Evolutionary conservation across 208 protist species (phyloP).

Genomic region (Blechomonas ayalai): DNA sequence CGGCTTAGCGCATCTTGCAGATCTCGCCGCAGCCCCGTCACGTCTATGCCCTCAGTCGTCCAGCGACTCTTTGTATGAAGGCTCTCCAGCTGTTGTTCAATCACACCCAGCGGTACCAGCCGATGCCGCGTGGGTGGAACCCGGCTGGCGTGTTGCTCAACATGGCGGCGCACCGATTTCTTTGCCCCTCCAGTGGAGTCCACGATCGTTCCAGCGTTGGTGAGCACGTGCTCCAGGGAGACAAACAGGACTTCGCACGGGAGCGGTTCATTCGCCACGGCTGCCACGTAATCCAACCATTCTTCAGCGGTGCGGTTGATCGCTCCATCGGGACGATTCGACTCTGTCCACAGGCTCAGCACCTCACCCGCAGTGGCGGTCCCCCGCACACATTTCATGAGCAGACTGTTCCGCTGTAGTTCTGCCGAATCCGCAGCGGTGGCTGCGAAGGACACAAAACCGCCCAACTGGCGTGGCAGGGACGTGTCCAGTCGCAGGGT

Average conservation of each 20-base stretch:
- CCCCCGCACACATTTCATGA: constrained; percentile 53
- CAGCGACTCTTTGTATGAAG: constrained; percentile 30
- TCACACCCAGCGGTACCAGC: constrained; percentile 44
- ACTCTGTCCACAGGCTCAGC: constrained; percentile 71
- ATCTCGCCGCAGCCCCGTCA: constrained; percentile 50
- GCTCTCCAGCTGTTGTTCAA: constrained; percentile 60
- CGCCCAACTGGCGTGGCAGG: constrained; percentile 29
- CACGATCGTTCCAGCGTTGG: not conserved
- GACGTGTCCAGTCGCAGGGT: constrained; percentile 59
- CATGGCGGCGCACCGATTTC: too few species aligned
- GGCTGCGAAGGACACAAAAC: constrained; percentile 24
- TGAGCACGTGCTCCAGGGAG: constrained; percentile 45
- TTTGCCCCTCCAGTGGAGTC: too few species aligned
- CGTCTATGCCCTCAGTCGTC: constrained; percentile 74
- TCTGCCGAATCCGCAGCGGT: not conserved
- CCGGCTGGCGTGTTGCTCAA: not conserved
- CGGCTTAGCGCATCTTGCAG: constrained; percentile 58
- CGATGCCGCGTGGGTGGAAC: constrained; percentile 1
- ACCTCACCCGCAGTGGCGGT: constrained; percentile 48
- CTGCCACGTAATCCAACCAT: constrained; percentile 62
- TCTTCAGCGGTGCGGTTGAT: constrained; percentile 43
- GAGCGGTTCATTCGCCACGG: constrained; percentile 24
- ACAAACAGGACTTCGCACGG: constrained; percentile 70
- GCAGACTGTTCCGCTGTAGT: constrained; percentile 15
- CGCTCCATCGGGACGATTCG: constrained; percentile 52